A percentile compares a stretch with the other conserved stretches of the same genome.
These are phyloP conservation scores for Rhynchospora tenuis DNA, from an alignment of 176 grass and related monocot genomes.

Conservation along the genomic window DNA sequence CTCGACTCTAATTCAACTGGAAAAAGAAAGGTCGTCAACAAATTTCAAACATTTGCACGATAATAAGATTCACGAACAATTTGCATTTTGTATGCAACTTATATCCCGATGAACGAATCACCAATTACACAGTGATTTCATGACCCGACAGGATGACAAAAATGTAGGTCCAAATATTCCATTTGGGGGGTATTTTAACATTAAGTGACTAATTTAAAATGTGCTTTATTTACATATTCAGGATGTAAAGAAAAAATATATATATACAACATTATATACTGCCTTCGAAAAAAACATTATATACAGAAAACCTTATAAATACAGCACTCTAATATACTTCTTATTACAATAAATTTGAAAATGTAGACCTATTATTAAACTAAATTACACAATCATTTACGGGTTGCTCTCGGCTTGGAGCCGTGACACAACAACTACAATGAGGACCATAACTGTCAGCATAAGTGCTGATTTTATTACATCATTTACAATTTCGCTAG, in stretches of 20 bases:
- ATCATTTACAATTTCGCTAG: conserved; percentile 34
- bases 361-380: neutral
- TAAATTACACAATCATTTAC: neutral
- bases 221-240: conserved; percentile 9
- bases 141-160: neutral
- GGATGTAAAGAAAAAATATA: neutral
- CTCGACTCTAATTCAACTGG: too few species aligned
- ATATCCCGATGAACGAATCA: too few species aligned
- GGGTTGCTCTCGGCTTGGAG: conserved; percentile 14
- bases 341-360: neutral
- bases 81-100: too few species aligned
- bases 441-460: conserved; percentile 71
- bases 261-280: conserved; percentile 15
- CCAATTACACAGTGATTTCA: too few species aligned
- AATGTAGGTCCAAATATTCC: neutral
- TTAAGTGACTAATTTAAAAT: neutral
- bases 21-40: too few species aligned
- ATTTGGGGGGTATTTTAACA: neutral
- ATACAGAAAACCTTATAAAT: neutral
- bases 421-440: conserved; percentile 70
- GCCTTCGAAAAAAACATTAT: too few species aligned
- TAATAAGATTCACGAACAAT: too few species aligned
- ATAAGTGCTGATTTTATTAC: conserved; percentile 56
- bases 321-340: neutral
- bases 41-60: too few species aligned